Evolutionary conservation across 176 grass and related monocot species (phyloP).

Genomic region (Aegilops tauschii): DNA sequence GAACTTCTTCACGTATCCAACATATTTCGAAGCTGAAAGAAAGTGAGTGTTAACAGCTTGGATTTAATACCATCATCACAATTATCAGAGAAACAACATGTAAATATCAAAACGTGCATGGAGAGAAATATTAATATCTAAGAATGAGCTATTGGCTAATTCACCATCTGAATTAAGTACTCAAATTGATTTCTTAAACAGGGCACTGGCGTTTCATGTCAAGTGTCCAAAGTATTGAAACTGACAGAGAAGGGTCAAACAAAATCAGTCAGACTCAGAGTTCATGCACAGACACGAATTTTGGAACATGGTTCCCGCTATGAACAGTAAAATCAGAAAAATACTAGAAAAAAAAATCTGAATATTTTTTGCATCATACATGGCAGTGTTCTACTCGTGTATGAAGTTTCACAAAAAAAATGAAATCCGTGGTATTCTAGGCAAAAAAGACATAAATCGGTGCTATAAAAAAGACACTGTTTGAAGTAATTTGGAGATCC

Average conservation of each 20-base stretch:
- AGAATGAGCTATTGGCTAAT: not conserved
- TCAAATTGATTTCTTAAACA: not conserved
- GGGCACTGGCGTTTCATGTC: not conserved
- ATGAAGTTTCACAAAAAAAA: too few relatives aligned
- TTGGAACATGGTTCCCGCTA: too few relatives aligned
- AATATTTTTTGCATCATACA: too few relatives aligned
- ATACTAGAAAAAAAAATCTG: too few relatives aligned
- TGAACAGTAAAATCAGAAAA: too few relatives aligned
- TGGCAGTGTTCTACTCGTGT: too few relatives aligned
- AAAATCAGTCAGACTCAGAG: not conserved
- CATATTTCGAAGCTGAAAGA: conserved; percentile 94
- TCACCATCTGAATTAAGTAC: not conserved
- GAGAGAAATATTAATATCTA: not conserved
- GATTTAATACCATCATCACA: not conserved
- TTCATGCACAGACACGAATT: not conserved
- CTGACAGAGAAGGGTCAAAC: not conserved
- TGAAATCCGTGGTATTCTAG: too few relatives aligned
- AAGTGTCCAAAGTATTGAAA: not conserved
- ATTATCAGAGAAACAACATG: not conserved
- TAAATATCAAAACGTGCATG: not conserved
- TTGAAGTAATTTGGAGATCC: too few relatives aligned
- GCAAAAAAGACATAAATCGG: too few relatives aligned
- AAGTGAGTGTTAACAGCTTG: conserved; percentile 24
- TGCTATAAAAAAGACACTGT: too few relatives aligned
- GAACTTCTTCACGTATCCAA: conserved; percentile 97